These are phyloP conservation scores for Tieghemostelium lacteum DNA, from an alignment of 78 protist genomes.

Conservation along the genomic window DNA sequence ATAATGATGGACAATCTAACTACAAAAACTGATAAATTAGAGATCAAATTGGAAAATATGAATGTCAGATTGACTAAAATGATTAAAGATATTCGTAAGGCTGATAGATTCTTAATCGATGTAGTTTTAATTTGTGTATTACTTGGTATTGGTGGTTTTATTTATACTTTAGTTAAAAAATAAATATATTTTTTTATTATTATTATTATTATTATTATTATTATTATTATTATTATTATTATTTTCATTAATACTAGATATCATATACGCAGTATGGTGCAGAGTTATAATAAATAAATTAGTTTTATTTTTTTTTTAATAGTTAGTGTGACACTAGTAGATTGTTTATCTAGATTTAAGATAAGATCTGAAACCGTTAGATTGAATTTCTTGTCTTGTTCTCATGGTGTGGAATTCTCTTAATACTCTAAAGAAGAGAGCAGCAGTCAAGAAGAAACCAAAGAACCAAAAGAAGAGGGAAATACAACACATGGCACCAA, in stretches of 20 bases:
- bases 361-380: slow-evolving; percentile 33
- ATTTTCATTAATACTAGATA: not conserved
- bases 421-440: slow-evolving; percentile 19
- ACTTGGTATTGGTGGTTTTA: slow-evolving; percentile 64
- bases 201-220: not conserved
- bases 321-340: too few species aligned
- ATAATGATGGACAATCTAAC: slow-evolving; percentile 29
- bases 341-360: slow-evolving; percentile 25
- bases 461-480: slow-evolving; percentile 44
- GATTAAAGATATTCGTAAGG: slow-evolving; percentile 66
- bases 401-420: slow-evolving; percentile 13
- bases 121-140: slow-evolving; percentile 55
- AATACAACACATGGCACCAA: slow-evolving; percentile 56
- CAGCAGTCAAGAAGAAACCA: not conserved
- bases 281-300: too few species aligned
- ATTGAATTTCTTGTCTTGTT: slow-evolving; percentile 28
- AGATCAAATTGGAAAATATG: slow-evolving; percentile 52
- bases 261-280: not conserved
- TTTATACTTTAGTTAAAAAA: too few species aligned
- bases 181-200: too few species aligned
- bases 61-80: slow-evolving; percentile 50
- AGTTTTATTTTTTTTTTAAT: not conserved
- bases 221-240: not conserved
- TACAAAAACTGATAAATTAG: slow-evolving; percentile 49
- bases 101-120: slow-evolving; percentile 72